Evolutionary conservation across 345 rosid species (phyloP), one percentile per base, ranked within the genome.

Genomic region (Orychophragmus violaceus): DNA sequence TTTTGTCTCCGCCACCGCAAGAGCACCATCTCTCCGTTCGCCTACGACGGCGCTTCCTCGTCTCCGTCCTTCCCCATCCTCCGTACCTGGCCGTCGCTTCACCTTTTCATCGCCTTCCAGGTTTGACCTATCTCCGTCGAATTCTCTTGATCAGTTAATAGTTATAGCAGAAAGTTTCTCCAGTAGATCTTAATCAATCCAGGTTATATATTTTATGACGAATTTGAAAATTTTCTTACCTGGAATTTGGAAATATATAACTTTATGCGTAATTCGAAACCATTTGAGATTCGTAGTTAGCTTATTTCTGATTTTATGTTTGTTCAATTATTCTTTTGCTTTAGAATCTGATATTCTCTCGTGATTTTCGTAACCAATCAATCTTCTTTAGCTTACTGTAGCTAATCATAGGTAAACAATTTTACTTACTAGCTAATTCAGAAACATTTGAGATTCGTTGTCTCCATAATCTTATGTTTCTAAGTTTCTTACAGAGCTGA

Each of bases 41-140:
- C 77, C 83, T 1, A 58, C 80, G n/a, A 48, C 80, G 11, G 67
- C 84, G 4, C 70, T 87, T 5, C 82, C 92, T 54, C 90, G 92
- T 33, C 58, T 87, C 78, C 95, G 95, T 22, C 82, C 87, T n/a
- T 70, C 82, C 10, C 61, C 81, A 18, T 35, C 75, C 32, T 66
- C 84, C 27, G 52, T 82, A 16, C 77, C 91, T 18, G 83, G 90
- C 63, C 69, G 89, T 37, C 90, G 88, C 68, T 86, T 87, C 68
- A 4, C 78, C 37, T 81, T 86, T 61, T 82, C 83, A 21, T 73
- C 77, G 22, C 69, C 85, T 50, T 81, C 91, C 24, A 86, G 96
- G 93, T 89, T 70, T 57, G 35, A 11, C 39, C 45, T 51, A 44
- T 9, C n/a, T 14, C 36, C 32, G 6, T n/a, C 28, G 1, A 0